Evolutionary conservation across 805 yeast species (phyloP).

Genomic region (Pichia nakasei): DNA sequence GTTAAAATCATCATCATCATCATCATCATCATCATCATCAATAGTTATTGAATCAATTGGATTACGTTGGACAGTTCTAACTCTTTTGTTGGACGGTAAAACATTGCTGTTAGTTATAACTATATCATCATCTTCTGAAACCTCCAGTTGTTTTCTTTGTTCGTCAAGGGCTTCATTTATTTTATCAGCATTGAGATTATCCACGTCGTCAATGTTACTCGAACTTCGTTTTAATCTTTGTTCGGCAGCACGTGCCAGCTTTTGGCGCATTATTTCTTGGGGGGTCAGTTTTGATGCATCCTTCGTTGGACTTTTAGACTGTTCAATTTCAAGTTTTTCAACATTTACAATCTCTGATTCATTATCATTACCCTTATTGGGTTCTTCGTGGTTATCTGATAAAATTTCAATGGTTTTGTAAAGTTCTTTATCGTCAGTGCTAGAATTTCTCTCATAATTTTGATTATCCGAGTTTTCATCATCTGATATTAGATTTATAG

Average conservation of each 20-base stretch:
- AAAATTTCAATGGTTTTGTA: background rate
- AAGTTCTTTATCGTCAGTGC: background rate
- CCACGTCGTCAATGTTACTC: no score
- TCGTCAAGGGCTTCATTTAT: background rate
- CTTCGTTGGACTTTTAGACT: no score
- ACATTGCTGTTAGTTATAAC: no score
- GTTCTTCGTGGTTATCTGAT: conserved; percentile 1
- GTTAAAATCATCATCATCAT: no score
- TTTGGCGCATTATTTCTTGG: conserved; percentile 11
- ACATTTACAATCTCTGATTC: background rate
- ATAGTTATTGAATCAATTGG: no score
- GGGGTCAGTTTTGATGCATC: background rate
- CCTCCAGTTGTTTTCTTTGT: no score
- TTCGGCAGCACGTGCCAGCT: conserved; percentile 20
- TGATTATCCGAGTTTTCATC: no score
- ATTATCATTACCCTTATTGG: background rate
- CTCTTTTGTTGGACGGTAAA: no score
- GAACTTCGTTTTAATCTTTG: conserved; percentile 8
- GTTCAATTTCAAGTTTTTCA: background rate
- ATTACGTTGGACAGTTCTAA: no score
- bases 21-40: no score
- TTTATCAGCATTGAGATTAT: background rate
- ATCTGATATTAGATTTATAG: background rate
- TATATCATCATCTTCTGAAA: no score
- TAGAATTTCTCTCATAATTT: no score